These are phyloP conservation scores for Calonectria crousiana DNA, from an alignment of 2,329 filamentous ascomycete species.

Conservation along the genomic window DNA sequence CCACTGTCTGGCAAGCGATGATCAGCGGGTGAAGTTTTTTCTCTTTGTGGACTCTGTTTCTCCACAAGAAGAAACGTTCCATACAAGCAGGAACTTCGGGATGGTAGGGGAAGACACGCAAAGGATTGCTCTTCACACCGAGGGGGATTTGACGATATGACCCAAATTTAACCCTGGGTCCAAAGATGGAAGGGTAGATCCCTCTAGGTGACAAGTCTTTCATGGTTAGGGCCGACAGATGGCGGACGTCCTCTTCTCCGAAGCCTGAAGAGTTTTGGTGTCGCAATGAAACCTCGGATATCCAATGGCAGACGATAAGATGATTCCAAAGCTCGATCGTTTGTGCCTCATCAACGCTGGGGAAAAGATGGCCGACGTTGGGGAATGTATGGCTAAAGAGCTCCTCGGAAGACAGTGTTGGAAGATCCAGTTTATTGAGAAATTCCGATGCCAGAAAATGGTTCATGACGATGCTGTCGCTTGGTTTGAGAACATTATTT, in stretches of 20 bases:
- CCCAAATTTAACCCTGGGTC: slow-evolving; percentile 3
- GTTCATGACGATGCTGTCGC: background rate
- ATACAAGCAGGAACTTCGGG: slow-evolving; percentile 7
- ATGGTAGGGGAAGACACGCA: slow-evolving; percentile 8
- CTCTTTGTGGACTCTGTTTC: background rate
- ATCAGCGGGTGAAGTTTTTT: background rate
- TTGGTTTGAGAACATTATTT: background rate
- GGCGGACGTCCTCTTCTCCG: too few relatives aligned
- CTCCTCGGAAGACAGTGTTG: background rate
- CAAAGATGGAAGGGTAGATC: background rate
- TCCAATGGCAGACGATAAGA: too few relatives aligned
- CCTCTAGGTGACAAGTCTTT: too few relatives aligned
- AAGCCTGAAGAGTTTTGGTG: too few relatives aligned
- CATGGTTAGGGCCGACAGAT: too few relatives aligned
- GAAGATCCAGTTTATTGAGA: slow-evolving; percentile 9
- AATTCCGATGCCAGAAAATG: background rate
- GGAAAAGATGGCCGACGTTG: background rate
- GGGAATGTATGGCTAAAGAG: background rate
- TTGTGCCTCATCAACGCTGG: background rate
- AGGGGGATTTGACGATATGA: slow-evolving; percentile 1
- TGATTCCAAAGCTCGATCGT: too few relatives aligned
- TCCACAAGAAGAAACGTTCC: slow-evolving; percentile 13
- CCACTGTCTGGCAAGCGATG: slow-evolving; percentile 2
- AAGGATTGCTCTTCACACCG: background rate
- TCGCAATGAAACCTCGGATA: too few relatives aligned